These are phyloP conservation scores for Hemisphaericaspora subhashii DNA, from an alignment of 1,139 yeast species.

Conservation along the genomic window DNA sequence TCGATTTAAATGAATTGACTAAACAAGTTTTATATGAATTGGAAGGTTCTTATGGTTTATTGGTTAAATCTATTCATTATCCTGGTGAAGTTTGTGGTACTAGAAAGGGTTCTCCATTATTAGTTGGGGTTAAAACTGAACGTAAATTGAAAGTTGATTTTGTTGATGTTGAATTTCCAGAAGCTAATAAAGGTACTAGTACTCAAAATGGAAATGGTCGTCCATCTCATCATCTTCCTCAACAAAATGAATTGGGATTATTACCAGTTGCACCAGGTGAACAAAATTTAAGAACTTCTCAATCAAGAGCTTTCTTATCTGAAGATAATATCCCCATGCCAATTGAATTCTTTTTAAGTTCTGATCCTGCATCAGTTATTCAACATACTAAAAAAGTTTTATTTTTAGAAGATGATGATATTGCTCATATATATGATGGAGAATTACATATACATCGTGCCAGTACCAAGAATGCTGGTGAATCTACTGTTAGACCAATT, in stretches of 20 bases:
- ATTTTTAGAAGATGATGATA: constrained; percentile 96
- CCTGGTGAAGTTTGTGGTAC: constrained; percentile 97
- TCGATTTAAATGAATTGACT: constrained; percentile 86
- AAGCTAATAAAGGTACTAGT: too few species aligned
- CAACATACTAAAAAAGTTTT: constrained; percentile 97
- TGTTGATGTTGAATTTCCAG: constrained; percentile 97
- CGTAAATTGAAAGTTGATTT: constrained; percentile 94
- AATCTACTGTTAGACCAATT: constrained; percentile 89
- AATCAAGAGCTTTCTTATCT: constrained; percentile 86
- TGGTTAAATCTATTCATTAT: constrained; percentile 87
- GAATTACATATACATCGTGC: constrained; percentile 98
- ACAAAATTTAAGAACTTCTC: constrained; percentile 74
- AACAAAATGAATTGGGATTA: constrained; percentile 26
- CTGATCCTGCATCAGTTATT: constrained; percentile 97
- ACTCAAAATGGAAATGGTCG: constrained; percentile 14
- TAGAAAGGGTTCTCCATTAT: constrained; percentile 95
- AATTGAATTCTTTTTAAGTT: constrained; percentile 91
- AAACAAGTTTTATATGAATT: constrained; percentile 90
- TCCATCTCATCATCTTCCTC: constrained; percentile 8
- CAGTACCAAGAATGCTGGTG: constrained; percentile 77
- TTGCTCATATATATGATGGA: constrained; percentile 97
- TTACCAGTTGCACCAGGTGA: constrained; percentile 46
- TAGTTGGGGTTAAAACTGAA: constrained; percentile 96
- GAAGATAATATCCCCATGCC: constrained; percentile 94
- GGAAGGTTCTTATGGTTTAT: constrained; percentile 96